phyloP scores from a whole-genome alignment of 2,329 filamentous ascomycete genomes.

The Cladosporium sp. region DNA sequence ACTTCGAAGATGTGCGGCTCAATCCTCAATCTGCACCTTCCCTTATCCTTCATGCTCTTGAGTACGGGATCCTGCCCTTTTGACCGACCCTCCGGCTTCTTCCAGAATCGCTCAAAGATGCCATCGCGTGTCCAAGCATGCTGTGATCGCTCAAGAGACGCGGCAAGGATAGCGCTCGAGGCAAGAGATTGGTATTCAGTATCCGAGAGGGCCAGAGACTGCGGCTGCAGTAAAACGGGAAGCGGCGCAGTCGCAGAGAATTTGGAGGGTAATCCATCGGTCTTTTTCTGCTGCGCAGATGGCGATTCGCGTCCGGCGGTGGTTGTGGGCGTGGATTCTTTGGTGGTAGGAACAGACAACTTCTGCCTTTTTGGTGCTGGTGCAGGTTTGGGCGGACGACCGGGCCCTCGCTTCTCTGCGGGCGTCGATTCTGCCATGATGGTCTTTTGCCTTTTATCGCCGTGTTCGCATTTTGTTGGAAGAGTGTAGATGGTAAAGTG shows the following conservation, averaged over 20 bases:
- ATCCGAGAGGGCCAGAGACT: slow-evolving; percentile 57
- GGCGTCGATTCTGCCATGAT: slow-evolving; percentile 8
- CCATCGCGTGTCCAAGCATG: slow-evolving; percentile 64
- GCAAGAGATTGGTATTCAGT: slow-evolving; percentile 69
- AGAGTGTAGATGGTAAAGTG: too few relatives aligned
- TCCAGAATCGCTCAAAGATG: slow-evolving; percentile 73
- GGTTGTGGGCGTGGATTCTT: slow-evolving; percentile 2
- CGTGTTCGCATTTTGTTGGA: too few relatives aligned
- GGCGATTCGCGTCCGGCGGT: slow-evolving; percentile 12
- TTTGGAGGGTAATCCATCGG: slow-evolving; percentile 52
- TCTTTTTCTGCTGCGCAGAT: slow-evolving; percentile 23
- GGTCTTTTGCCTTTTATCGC: too few relatives aligned
- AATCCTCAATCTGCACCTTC: slow-evolving; percentile 67
- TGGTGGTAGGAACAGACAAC: slow-evolving; percentile 17
- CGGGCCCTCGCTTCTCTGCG: slow-evolving; percentile 26
- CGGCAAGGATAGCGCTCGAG: slow-evolving; percentile 70
- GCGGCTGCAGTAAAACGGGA: slow-evolving; percentile 64
- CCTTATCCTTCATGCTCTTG: slow-evolving; percentile 50
- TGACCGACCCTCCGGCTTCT: slow-evolving; percentile 64
- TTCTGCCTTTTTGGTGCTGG: slow-evolving; percentile 24
- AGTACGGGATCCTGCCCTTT: slow-evolving; percentile 28
- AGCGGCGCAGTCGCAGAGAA: slow-evolving; percentile 63
- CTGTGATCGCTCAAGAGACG: slow-evolving; percentile 69
- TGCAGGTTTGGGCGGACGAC: slow-evolving; percentile 18
- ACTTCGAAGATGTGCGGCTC: slow-evolving; percentile 78